Percentiles rank a stretch among this genome's conserved stretches.
Conservation (phyloP, 2,329 filamentous ascomycete genomes). For the Colletotrichum tamarilloi region DNA sequence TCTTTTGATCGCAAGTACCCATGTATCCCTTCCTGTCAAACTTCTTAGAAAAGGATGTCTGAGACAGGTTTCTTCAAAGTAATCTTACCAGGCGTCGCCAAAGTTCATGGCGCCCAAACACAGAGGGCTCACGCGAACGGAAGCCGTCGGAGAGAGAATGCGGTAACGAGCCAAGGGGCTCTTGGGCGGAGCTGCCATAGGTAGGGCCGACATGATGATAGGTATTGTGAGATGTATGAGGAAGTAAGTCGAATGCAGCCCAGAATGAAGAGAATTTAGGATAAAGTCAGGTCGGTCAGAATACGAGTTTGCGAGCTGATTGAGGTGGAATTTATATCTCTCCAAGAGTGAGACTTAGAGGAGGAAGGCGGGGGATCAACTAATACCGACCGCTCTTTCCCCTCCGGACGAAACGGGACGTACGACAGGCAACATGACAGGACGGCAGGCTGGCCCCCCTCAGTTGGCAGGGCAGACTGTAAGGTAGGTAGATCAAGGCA, state of each 20-base stretch:
- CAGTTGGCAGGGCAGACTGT: background rate
- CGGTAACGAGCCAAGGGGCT: slow-evolving; percentile 74
- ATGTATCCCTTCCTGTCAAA: slow-evolving; percentile 62
- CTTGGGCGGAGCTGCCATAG: slow-evolving; percentile 60
- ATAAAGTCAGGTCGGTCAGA: background rate
- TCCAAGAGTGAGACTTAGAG: background rate
- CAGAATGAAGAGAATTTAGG: background rate
- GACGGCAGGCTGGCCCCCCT: background rate
- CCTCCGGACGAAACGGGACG: background rate
- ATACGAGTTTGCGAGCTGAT: background rate
- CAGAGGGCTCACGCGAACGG: slow-evolving; percentile 74
- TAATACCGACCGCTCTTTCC: slow-evolving; percentile 14
- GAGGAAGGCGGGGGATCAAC: slow-evolving; percentile 8
- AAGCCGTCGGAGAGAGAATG: slow-evolving; percentile 73
- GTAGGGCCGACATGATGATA: slow-evolving; percentile 44
- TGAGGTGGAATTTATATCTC: background rate
- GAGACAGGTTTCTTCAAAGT: no score
- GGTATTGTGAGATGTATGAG: background rate
- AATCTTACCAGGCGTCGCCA: slow-evolving; percentile 62
- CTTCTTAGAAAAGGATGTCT: background rate
- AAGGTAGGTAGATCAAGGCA: background rate
- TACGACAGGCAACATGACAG: background rate
- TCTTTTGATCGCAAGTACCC: slow-evolving; percentile 73
- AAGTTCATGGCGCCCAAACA: slow-evolving; percentile 75
- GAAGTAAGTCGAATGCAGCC: background rate